Evolutionary conservation across 129 eudicot species (phyloP).

Genomic region (Flaveria trinervia): DNA sequence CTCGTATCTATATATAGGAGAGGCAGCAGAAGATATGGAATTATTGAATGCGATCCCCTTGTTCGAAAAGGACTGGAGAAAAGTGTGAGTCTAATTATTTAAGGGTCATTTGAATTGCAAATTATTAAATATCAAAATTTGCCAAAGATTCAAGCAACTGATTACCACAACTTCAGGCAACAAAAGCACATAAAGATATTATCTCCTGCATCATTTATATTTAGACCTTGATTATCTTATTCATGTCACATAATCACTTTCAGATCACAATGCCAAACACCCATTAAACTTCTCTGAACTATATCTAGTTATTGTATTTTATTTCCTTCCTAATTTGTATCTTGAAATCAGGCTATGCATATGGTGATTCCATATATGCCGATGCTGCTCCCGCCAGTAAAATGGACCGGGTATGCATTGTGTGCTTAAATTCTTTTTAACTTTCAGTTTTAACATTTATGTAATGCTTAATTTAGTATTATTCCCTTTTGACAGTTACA

Average conservation of each 20-base stretch:
- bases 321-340: slow-evolving; percentile 12
- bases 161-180: not conserved
- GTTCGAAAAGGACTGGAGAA: slow-evolving; percentile 86
- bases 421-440: not conserved
- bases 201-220: not conserved
- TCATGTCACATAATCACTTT: no score
- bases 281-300: not conserved
- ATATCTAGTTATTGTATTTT: not conserved
- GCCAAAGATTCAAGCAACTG: not conserved
- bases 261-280: no score
- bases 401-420: slow-evolving; percentile 79
- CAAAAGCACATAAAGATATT: not conserved
- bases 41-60: slow-evolving; percentile 86
- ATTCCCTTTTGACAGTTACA: slow-evolving; percentile 53
- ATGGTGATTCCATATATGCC: slow-evolving; percentile 99
- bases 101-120: not conserved
- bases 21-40: slow-evolving; percentile 75
- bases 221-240: no score
- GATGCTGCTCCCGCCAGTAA: slow-evolving; percentile 82
- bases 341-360: slow-evolving; percentile 76
- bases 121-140: not conserved
- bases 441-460: not conserved
- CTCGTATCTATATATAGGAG: slow-evolving; percentile 39
- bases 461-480: slow-evolving; percentile 4
- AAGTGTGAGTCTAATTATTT: slow-evolving; percentile 52